Conservation (phyloP, 106 monocot species). For the Apostasia shenzhenica region DNA sequence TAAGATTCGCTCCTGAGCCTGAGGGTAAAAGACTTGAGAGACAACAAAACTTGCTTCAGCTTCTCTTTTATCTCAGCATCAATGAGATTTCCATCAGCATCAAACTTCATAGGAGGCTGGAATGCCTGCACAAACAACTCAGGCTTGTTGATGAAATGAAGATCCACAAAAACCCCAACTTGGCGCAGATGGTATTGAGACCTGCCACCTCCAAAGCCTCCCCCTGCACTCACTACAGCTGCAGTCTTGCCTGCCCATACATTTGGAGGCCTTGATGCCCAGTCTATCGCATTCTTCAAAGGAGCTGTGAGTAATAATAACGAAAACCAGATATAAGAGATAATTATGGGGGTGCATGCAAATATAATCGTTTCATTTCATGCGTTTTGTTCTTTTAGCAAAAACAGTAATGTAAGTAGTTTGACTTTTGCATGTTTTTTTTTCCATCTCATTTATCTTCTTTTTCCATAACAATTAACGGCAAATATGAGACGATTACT, state of each 20-base stretch:
- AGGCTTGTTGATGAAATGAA: constrained; percentile 73
- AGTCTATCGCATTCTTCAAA: constrained; percentile 64
- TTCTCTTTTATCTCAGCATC: constrained; percentile 29
- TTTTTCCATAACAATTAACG: no score
- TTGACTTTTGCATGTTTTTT: no score
- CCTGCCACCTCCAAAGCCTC: constrained; percentile 34
- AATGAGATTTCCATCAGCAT: constrained; percentile 41
- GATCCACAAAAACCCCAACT: constrained; percentile 54
- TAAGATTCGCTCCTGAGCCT: constrained; percentile 7
- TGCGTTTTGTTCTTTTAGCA: no score
- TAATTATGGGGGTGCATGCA: no score
- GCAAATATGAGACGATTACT: no score
- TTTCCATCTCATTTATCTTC: no score
- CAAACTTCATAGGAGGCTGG: constrained; percentile 36
- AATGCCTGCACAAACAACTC: constrained; percentile 34
- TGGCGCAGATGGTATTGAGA: constrained; percentile 68
- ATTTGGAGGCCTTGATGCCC: constrained; percentile 57
- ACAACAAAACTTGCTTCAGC: constrained; percentile 40
- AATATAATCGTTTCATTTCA: no score
- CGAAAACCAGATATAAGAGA: not conserved
- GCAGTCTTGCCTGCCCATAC: constrained; percentile 49
- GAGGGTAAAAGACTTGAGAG: constrained; percentile 40
- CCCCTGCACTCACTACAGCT: constrained; percentile 43
- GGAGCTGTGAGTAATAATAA: constrained; percentile 8
- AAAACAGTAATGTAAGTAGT: no score